A percentile compares a stretch with the other conserved stretches of the same genome.
Conservation (phyloP, 441 rosid species). For the Capsella rubella region DNA sequence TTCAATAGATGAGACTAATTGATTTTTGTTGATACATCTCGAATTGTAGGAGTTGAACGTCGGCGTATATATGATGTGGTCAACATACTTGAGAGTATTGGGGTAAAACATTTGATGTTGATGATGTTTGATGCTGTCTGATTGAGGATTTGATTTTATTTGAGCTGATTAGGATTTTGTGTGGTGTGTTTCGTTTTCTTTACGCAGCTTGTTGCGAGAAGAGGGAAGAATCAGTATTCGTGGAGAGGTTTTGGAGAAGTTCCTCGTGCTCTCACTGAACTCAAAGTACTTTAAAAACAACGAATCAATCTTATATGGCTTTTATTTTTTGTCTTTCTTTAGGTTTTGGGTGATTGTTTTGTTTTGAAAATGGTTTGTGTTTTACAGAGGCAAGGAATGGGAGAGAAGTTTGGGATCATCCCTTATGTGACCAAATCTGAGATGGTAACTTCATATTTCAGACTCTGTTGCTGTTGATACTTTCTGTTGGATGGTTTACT, state of each 20-base stretch:
- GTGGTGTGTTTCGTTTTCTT: background rate
- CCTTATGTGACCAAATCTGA: constrained; percentile 47
- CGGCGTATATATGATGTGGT: constrained; percentile 88
- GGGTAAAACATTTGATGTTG: constrained; percentile 48
- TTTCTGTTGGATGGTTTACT: background rate
- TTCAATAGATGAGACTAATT: background rate
- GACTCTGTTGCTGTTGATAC: constrained; percentile 8
- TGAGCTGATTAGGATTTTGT: constrained; percentile 32
- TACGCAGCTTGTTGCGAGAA: constrained; percentile 74
- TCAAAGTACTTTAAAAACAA: constrained; percentile 51
- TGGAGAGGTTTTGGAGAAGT: constrained; percentile 82
- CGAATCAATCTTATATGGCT: background rate
- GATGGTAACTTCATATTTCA: constrained; percentile 49
- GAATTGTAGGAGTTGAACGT: constrained; percentile 70
- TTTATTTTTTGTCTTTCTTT: background rate
- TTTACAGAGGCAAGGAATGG: constrained; percentile 68
- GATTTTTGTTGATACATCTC: constrained; percentile 3
- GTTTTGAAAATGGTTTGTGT: background rate
- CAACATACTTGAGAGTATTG: constrained; percentile 80
- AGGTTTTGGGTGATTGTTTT: constrained; percentile 1
- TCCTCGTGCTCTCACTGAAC: constrained; percentile 63
- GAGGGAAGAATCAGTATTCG: constrained; percentile 77
- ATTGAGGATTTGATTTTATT: constrained; percentile 6
- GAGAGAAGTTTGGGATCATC: constrained; percentile 59
- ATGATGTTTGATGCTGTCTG: background rate